Evolutionary conservation across 2,329 filamentous ascomycete genomes (phyloP), one percentile per base, ranked within the genome.

Genomic region (Orbilia blumenaviensis): DNA sequence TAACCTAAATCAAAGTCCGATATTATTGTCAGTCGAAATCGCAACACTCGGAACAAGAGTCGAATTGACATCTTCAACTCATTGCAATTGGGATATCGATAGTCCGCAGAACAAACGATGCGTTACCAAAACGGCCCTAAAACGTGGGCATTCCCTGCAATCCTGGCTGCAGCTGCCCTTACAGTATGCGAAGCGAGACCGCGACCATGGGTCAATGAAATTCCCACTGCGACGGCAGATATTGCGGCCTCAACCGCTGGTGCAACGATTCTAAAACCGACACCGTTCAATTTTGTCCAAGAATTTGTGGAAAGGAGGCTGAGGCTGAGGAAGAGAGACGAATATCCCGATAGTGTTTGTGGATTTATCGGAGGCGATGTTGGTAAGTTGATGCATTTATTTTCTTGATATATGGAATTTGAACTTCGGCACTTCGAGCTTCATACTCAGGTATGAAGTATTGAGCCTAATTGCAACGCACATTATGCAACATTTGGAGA

Each of bases 241-340:
- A 10, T 18, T 27, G 16, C 42, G n/a, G n/a, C 64, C 3, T 52
- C 23, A 18, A 32, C 50, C 9, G 58, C 36, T 14, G 36, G 25
- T 44, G n/a, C 46, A 23, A 68, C 42, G 27, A 18, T 66, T 42
- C 29, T 69, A n/a, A 56, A n/a, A 41, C 72, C 72, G 41, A 76
- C 72, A 66, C 58, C 72, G 32, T 76, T 76, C 42, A 69, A 76
- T 61, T 69, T 76, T 44, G 41, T 69, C 6, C 72, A 76, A 34
- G 58, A 32, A 2, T 69, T 76, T 54, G 72, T 76, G 16, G 72
- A 76, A n/a, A 63, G 50, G n/a, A 56, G 72, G n/a, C 36, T 76
- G n/a, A 56, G 72, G n/a, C 36, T 76, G 32, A 69, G 64, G 50
- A 76, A 66, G 34, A 60, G 72, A 38, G 64, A 50, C 12, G 64